Evolutionary conservation across 2,329 filamentous ascomycete genomes (phyloP), one percentile per base, ranked within the genome.

Genomic region (Davidsoniella eucalypti): DNA sequence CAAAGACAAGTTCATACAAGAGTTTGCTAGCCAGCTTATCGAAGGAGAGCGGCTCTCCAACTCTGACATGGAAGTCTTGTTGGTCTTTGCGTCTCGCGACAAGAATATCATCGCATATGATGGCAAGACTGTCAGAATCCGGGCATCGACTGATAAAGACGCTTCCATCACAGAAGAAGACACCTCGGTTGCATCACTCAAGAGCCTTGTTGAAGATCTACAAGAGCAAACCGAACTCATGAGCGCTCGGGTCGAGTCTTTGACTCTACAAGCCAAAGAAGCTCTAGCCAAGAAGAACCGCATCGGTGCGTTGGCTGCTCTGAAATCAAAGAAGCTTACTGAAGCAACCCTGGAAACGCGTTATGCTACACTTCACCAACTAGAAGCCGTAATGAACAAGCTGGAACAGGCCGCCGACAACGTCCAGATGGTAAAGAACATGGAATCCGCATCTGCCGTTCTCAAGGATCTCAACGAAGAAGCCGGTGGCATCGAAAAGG

Each of bases 341-440:
- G 87, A 95, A 63, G 68, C 75, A 2, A 83, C 80, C 9, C 71
- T 96, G 0, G 69, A 76, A 26, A 77, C 79, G 55, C 79, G 88
- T 10, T 77, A 81, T 26, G 78, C 80, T 7, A 84, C 84, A 0
- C 73, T 94, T 2, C 69, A 71, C 40, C 87, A 94, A 63, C 73
- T 98, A 1, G 87, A 96, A 64, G 79, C 85, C 55, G 80, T 93
- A 0, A 84, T 87, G 49, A 65, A 72, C n/a, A 84, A 82, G 60
- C 84, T 98, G 48, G 82, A 94, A 61, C 80, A 90, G 63, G 92
- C 92, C 0, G 74, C 79, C 0, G 84, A 88, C 63, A 85, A 95
- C 55, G 78, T 93, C 7, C 82, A 87, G 57, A 75, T 95, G 12
- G 78, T 96, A 7, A 75, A 76, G 53, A 81, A 87, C 5, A 88